Base-by-base conservation (phyloP, 2,329 filamentous ascomycete species). In the Biscogniauxia sp. region DNA sequence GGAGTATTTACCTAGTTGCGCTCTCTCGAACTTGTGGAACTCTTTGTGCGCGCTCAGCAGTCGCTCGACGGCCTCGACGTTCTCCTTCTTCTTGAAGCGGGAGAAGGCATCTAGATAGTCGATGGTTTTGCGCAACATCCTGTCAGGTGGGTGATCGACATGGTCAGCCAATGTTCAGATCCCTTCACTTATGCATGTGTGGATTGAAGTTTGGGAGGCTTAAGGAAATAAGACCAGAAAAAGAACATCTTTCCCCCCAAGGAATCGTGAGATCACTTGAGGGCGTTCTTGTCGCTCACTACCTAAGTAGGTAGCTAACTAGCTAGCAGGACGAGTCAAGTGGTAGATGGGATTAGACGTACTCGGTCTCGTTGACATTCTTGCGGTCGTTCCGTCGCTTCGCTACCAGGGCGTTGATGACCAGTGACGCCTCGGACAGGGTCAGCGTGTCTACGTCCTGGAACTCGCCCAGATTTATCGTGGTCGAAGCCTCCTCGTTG, bases 91-190 rank as follows among this genome's bases (percentile, higher is more conserved):
- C 79, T 97, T 96, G 84, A 98, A 98, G 41, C 95, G 91, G 19
- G 93, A 90, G 78, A 99, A 99, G 64, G 93, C 88, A 70, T 97
- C 93, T 57, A 98, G 87, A 78, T 99, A 98, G 73, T 93, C 92
- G 66, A 93, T 84, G 25, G 94, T 97, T 76, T 96, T 93, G 64
- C 86, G 88, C 59, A 97, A 84, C 76, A 93, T 93, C 72, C 87
- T 90, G 60, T 52, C 23, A 15, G 51, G 51, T 8, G 17, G 11
- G 17, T 51, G 9, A 28, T 9, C 11, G 20, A 26, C 45, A 61
- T 32, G 37, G 15, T 45, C 11, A 45, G 37, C 37, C 53, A 28
- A 51, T 56, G 20, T 17, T 51, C 13, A 13, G n/a, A 8, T 13
- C 28, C 5, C 62, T 56, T 56, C 45, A 17, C 17, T 26, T 53